These are phyloP conservation scores for Linnemannia schmuckeri DNA, from an alignment of 192 early-diverging fungal species.

Conservation along the genomic window DNA sequence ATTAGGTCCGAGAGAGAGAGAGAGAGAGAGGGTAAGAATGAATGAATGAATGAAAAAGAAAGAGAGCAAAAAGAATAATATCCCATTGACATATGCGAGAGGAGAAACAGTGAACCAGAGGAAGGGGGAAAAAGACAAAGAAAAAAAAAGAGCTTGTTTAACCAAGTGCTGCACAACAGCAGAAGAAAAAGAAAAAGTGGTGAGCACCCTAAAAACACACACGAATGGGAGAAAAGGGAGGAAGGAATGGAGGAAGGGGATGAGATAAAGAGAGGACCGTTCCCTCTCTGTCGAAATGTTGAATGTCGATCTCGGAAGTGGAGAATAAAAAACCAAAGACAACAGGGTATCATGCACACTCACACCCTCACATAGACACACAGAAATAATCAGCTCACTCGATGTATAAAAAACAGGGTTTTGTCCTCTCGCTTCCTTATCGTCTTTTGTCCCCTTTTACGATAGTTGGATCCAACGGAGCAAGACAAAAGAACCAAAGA, in stretches of 20 bases:
- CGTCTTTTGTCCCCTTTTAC: neutral
- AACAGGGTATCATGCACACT: neutral
- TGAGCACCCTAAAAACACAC: neutral
- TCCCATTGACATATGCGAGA: neutral
- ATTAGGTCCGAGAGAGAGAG: neutral
- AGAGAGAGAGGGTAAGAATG: neutral
- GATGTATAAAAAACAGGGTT: neutral
- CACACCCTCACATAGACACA: neutral
- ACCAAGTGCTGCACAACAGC: too few species aligned
- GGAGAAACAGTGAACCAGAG: neutral
- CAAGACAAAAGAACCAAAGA: neutral
- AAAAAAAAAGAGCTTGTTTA: neutral
- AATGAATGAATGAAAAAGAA: neutral
- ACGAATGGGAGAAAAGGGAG: neutral
- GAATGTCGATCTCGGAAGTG: neutral
- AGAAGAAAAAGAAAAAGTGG: neutral
- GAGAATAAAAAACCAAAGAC: neutral
- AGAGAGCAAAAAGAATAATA: neutral
- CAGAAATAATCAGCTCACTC: slow-evolving; percentile 1
- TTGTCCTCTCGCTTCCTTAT: neutral
- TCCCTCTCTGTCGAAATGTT: neutral
- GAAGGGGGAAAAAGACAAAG: neutral
- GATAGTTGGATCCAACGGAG: neutral
- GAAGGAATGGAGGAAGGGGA: neutral
- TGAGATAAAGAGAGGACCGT: neutral